phyloP scores from a whole-genome alignment of 1,139 yeast species.

The Kodamaea suecica region DNA sequence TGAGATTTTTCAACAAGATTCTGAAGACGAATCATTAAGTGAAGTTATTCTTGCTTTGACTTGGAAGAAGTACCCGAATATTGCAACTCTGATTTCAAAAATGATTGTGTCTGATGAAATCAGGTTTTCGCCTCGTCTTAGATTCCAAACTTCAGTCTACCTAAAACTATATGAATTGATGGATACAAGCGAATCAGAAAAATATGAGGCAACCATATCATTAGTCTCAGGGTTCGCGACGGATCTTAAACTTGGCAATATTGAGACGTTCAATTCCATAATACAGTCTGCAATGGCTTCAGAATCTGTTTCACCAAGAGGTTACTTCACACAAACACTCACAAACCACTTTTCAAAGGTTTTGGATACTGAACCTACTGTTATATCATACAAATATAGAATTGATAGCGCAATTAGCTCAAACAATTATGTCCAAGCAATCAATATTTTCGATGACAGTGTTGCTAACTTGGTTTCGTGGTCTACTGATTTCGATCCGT shows the following conservation, averaged over 20 bases:
- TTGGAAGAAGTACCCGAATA: conserved; percentile 9
- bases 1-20: conserved; percentile 20
- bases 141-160: conserved; percentile 21
- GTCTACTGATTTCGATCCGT: conserved; percentile 32
- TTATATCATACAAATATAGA: conserved; percentile 27
- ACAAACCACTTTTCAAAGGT: conserved; percentile 14
- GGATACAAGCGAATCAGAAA: conserved; percentile 9
- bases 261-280: conserved; percentile 17
- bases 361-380: conserved; percentile 20
- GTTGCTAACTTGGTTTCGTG: conserved; percentile 25
- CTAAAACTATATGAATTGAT: conserved; percentile 5
- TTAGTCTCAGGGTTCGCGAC: conserved; percentile 7
- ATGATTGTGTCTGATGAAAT: conserved; percentile 22
- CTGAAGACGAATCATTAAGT: conserved; percentile 25
- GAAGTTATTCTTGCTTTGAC: conserved; percentile 19
- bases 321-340: conserved; percentile 17
- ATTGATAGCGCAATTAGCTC: conserved; percentile 29
- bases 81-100: conserved; percentile 15
- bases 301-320: conserved; percentile 19
- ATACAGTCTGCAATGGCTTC: conserved; percentile 20
- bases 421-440: conserved; percentile 23
- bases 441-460: conserved; percentile 34
- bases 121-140: conserved; percentile 21
- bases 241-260: neutral
- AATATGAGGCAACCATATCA: conserved; percentile 9